These are phyloP conservation scores for Pseudogymnoascus sp. DNA, from an alignment of 2,329 filamentous ascomycete genomes.

Conservation along the genomic window DNA sequence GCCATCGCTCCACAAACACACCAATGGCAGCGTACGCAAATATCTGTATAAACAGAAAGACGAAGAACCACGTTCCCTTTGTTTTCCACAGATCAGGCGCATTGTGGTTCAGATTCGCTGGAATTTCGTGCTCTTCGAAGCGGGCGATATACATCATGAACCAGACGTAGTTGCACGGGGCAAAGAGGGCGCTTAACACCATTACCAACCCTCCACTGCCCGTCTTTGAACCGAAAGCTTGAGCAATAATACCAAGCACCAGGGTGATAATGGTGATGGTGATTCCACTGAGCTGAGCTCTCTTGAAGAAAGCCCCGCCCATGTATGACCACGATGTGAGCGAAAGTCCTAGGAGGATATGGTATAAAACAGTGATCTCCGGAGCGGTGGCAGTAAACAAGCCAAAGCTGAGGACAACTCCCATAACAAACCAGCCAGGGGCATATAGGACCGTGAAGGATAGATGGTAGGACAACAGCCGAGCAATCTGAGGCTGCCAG, in stretches of 20 bases:
- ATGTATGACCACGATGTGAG: constrained; percentile 75
- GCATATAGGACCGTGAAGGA: constrained; percentile 74
- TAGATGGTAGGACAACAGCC: constrained; percentile 72
- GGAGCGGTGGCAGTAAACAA: constrained; percentile 58
- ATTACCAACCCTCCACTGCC: constrained; percentile 56
- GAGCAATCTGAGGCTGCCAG: constrained; percentile 70
- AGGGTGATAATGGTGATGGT: constrained; percentile 64
- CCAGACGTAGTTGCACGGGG: constrained; percentile 81
- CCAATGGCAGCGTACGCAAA: constrained; percentile 69
- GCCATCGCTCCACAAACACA: constrained; percentile 60
- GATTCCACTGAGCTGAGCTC: constrained; percentile 81
- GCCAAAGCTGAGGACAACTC: constrained; percentile 52
- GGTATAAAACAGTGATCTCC: constrained; percentile 63
- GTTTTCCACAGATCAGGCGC: constrained; percentile 63
- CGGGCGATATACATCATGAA: constrained; percentile 70
- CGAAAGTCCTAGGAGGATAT: constrained; percentile 67
- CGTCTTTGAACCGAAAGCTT: constrained; percentile 49
- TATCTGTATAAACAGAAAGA: constrained; percentile 71
- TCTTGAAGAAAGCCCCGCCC: constrained; percentile 75
- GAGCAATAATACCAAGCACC: constrained; percentile 72
- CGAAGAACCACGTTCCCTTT: constrained; percentile 67
- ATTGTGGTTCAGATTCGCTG: constrained; percentile 52
- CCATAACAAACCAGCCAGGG: constrained; percentile 75
- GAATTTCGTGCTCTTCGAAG: constrained; percentile 56
- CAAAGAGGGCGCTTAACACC: constrained; percentile 68